These are phyloP conservation scores for Mucor circinelloides DNA, from an alignment of 371 early-diverging fungal species.

Conservation along the genomic window DNA sequence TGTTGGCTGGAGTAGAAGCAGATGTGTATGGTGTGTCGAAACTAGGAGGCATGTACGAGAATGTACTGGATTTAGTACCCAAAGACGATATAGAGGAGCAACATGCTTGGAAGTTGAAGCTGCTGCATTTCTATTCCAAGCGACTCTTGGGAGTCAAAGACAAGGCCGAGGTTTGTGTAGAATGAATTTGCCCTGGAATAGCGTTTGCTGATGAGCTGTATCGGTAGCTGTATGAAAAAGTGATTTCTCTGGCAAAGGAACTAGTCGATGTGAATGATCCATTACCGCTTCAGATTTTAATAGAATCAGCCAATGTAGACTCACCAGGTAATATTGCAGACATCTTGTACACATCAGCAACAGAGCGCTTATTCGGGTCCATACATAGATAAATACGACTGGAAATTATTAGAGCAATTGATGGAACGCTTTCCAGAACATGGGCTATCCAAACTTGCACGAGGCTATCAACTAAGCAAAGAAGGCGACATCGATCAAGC, in stretches of 20 bases:
- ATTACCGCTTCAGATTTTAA: conserved; percentile 53
- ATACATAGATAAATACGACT: conserved; percentile 49
- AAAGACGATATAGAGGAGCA: conserved; percentile 17
- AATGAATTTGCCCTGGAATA: background rate
- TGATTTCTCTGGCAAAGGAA: conserved; percentile 37
- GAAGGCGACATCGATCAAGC: conserved; percentile 48
- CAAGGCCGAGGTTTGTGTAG: conserved; percentile 27
- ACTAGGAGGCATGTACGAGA: conserved; percentile 48
- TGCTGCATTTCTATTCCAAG: conserved; percentile 34
- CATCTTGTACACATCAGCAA: background rate
- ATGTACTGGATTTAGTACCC: conserved; percentile 34
- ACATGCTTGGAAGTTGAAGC: conserved; percentile 26
- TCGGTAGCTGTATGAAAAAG: conserved; percentile 35
- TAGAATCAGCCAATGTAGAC: conserved; percentile 51
- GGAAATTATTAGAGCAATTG: conserved; percentile 39
- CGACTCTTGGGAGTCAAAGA: conserved; percentile 25
- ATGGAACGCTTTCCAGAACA: conserved; percentile 51
- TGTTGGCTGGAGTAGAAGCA: conserved; percentile 56
- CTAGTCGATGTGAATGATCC: conserved; percentile 38
- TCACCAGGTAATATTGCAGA: conserved; percentile 31
- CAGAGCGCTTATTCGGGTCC: background rate
- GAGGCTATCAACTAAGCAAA: conserved; percentile 47
- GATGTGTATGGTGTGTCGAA: conserved; percentile 67
- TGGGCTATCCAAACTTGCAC: conserved; percentile 55
- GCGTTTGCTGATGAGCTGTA: background rate